Percentiles rank a stretch among this genome's conserved stretches.
Evolutionary conservation across 306 rosid species (phyloP).

Genomic region (Potentilla sterilis): DNA sequence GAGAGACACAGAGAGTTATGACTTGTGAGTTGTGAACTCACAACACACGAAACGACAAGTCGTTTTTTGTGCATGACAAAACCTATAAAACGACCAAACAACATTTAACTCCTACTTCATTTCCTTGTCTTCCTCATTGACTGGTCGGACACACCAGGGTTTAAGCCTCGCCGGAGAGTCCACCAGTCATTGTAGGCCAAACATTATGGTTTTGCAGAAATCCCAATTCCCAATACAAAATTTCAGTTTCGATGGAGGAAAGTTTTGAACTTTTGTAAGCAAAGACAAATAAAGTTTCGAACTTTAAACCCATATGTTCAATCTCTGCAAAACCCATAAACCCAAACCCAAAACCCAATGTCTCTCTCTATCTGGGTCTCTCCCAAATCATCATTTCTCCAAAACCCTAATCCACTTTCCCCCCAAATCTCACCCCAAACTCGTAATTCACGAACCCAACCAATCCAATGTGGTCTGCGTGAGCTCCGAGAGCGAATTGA

Average conservation of each 20-base stretch:
- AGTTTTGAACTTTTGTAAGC: neutral
- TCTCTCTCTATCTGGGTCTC: constrained; percentile 18
- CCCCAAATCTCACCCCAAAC: neutral
- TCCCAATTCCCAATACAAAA: neutral
- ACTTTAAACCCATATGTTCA: neutral
- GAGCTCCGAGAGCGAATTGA: constrained; percentile 57
- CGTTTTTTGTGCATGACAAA: neutral
- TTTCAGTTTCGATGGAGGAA: neutral
- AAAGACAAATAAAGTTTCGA: neutral
- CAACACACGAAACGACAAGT: neutral
- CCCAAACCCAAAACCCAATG: constrained; percentile 21
- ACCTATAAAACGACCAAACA: neutral
- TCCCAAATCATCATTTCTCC: constrained; percentile 33
- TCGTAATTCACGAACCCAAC: neutral
- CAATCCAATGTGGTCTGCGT: constrained; percentile 46
- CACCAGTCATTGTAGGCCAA: neutral
- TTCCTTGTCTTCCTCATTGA: neutral
- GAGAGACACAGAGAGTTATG: neutral
- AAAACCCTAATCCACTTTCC: constrained; percentile 21
- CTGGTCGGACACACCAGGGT: neutral
- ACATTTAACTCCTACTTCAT: neutral
- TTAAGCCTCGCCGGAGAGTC: constrained; percentile 5
- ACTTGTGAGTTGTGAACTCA: too few relatives aligned
- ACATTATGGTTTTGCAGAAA: neutral
- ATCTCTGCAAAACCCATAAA: constrained; percentile 12